phyloP scores from a whole-genome alignment of 1,284 basidiomycete species.

The Sparassis latifolia region DNA sequence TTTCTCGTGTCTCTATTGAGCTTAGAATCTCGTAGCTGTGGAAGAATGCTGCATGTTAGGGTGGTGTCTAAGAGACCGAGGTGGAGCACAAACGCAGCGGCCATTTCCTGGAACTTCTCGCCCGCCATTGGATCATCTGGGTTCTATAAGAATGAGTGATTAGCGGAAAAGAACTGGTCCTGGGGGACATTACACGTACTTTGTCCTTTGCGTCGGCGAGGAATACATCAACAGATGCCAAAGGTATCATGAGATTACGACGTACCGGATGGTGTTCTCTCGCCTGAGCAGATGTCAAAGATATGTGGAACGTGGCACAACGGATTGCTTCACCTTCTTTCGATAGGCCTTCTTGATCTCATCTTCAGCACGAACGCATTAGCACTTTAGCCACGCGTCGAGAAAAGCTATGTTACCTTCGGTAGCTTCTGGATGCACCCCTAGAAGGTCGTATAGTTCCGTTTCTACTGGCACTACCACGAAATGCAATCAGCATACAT shows the following conservation, averaged over 20 bases:
- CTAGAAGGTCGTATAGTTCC: constrained; percentile 76
- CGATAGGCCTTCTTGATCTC: constrained; percentile 93
- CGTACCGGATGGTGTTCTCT: constrained; percentile 87
- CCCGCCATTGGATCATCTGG: constrained; percentile 73
- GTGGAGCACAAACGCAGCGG: constrained; percentile 60
- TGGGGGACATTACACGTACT: constrained; percentile 28
- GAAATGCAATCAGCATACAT: neutral
- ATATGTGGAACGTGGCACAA: constrained; percentile 5
- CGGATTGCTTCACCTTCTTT: constrained; percentile 57
- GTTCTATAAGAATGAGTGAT: constrained; percentile 41
- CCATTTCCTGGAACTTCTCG: constrained; percentile 84
- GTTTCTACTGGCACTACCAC: constrained; percentile 64
- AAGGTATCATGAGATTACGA: constrained; percentile 11
- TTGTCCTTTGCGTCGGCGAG: constrained; percentile 45
- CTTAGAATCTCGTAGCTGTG: constrained; percentile 81
- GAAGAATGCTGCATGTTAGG: neutral
- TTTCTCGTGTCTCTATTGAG: constrained; percentile 69
- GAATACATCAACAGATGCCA: no score
- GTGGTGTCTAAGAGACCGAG: neutral
- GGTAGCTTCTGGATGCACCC: constrained; percentile 59
- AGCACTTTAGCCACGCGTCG: constrained; percentile 8
- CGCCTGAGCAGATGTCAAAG: constrained; percentile 44
- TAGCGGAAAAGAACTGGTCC: neutral
- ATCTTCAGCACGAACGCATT: constrained; percentile 32
- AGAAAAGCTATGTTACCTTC: constrained; percentile 43